Evolutionary conservation across 805 yeast species (phyloP).

Genomic region (Brettanomyces nanus): DNA sequence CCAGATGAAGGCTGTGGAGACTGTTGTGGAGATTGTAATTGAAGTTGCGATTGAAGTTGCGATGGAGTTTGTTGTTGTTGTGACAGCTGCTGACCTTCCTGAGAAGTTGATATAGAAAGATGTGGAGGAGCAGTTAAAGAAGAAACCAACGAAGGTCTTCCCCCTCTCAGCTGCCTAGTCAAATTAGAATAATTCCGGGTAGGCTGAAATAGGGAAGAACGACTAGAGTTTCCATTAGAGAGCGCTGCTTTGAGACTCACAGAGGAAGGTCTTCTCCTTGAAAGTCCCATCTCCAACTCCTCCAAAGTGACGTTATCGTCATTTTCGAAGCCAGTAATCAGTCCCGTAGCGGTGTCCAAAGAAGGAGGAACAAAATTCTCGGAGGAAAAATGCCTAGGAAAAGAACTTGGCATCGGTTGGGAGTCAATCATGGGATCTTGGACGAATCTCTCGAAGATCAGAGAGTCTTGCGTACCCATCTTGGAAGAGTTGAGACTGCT

Average conservation of each 20-base stretch:
- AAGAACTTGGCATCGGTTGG: conserved; percentile 20
- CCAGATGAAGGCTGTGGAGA: conserved; percentile 1
- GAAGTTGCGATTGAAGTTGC: conserved; percentile 1
- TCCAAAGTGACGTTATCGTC: conserved; percentile 24
- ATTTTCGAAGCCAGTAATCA: conserved; percentile 23
- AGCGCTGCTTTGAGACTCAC: conserved; percentile 37
- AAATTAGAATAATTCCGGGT: conserved; percentile 20
- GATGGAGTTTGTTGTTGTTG: conserved; percentile 2
- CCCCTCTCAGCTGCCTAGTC: conserved; percentile 17
- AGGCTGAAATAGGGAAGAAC: not conserved
- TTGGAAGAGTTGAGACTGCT: conserved; percentile 6
- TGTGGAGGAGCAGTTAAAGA: conserved; percentile 6
- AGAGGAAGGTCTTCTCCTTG: conserved; percentile 43
- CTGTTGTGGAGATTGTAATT: conserved; percentile 6
- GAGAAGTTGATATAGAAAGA: not conserved
- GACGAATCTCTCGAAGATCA: conserved; percentile 60
- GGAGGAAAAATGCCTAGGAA: conserved; percentile 32
- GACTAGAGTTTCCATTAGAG: conserved; percentile 4
- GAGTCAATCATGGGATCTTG: conserved; percentile 42
- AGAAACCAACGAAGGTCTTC: conserved; percentile 9
- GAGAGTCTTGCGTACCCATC: conserved; percentile 27
- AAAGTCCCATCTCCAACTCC: conserved; percentile 37
- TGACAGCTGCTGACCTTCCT: conserved; percentile 7
- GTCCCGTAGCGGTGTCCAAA: conserved; percentile 39
- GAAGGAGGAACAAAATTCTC: conserved; percentile 53